Base-by-base conservation (phyloP, 2,329 filamentous ascomycete species). In the Neonectria hederae region DNA sequence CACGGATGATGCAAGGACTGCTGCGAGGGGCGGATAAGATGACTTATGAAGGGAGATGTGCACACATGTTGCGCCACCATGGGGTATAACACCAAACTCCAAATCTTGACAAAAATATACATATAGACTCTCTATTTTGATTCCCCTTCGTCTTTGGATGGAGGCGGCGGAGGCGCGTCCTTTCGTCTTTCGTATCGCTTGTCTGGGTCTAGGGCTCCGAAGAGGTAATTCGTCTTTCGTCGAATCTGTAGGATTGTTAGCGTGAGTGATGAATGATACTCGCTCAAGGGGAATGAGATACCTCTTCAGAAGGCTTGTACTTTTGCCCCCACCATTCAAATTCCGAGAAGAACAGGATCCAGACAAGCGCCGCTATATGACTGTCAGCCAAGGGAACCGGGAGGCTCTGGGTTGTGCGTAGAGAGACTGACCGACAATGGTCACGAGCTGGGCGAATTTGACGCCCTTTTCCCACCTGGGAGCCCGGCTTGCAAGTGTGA, bases 391-490 rank as follows among this genome's bases (percentile, higher is more conserved):
- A 57, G 43, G 45, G 40, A 54, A 38, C 26, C 24, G 35, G 35
- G 19, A 54, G 46, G 21, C 26, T 13, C 10, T 48, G 38, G 11
- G 38, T 19, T 49, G 43, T 7, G 38, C 35, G 24, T 28, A 19
- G 38, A 21, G 17, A 30, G 26, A 54, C 52, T 49, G 79, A 89
- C 88, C 85, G 55, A 84, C 81, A 49, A 89, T 83, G 42, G 82
- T 86, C 24, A 79, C 79, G 11, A 89, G 86, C 78, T 93, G 91
- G 54, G 84, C 84, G 66, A 93, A 80, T 77, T 88, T 88, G 60
- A 90, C 82, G 65, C 80, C 83, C 76, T 90, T 92, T 45, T 86
- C 84, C 89, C 89, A 92, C 52, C 79, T 77, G 9, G 90, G 90
- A 22, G 89, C 81, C 43, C 85, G 83, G 74, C 85, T 86, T 71